Percentiles rank a stretch among this genome's conserved stretches.
Conservation (phyloP, 2,329 filamentous ascomycete genomes). For the Davidsoniella eucalypti region DNA sequence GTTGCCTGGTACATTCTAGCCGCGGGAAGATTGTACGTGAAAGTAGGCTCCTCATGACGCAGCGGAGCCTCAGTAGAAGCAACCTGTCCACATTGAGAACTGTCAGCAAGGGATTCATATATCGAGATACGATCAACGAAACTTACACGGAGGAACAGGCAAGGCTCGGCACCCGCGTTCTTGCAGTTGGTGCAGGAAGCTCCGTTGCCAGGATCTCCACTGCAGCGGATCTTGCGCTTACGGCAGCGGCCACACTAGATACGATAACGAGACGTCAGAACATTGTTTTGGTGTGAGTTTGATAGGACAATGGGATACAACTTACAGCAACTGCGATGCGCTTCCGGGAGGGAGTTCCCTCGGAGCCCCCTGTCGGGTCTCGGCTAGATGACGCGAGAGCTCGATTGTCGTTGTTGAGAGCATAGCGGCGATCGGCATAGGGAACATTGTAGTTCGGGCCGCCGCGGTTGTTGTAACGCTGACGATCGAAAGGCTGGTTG, state of each 20-base stretch:
- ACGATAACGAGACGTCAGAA: no score
- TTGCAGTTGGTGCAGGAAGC: slow-evolving; percentile 70
- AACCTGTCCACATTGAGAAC: slow-evolving; percentile 18
- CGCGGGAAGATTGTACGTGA: slow-evolving; percentile 20
- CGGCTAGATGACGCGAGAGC: slow-evolving; percentile 13
- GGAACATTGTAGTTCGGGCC: slow-evolving; percentile 22
- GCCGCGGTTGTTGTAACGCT: slow-evolving; percentile 18
- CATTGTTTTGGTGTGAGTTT: not conserved
- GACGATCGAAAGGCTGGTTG: not conserved
- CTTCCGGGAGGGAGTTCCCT: slow-evolving; percentile 33
- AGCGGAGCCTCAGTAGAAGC: slow-evolving; percentile 24
- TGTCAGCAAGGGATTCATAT: not conserved
- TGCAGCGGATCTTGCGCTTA: slow-evolving; percentile 89
- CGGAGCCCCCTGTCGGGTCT: slow-evolving; percentile 11
- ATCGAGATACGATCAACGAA: not conserved
- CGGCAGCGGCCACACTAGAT: slow-evolving; percentile 71
- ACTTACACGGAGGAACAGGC: slow-evolving; percentile 65
- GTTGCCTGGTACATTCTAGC: slow-evolving; percentile 20
- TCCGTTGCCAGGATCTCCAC: slow-evolving; percentile 65
- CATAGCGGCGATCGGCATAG: slow-evolving; percentile 23
- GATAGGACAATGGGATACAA: slow-evolving; percentile 6
- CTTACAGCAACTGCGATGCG: slow-evolving; percentile 43
- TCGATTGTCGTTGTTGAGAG: slow-evolving; percentile 20
- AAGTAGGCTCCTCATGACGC: slow-evolving; percentile 19
- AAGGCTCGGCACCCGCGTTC: slow-evolving; percentile 51